phyloP scores from a whole-genome alignment of 169 alveolate species.

The Toxoplasma gondii region DNA sequence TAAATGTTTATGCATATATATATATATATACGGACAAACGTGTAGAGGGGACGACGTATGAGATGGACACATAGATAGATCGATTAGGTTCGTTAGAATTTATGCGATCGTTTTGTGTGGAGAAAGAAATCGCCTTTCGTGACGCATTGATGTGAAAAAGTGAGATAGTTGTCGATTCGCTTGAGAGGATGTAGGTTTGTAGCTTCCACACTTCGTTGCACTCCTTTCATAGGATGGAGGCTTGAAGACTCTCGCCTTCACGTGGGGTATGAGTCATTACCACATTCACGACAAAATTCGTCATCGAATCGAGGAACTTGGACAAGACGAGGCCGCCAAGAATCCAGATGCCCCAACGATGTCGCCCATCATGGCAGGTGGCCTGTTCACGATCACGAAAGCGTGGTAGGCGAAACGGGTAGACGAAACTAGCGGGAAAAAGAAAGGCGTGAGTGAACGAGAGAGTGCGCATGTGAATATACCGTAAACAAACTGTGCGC shows the following conservation, averaged over 20 bases:
- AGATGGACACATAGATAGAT: background rate
- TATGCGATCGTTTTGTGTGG: background rate
- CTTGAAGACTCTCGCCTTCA: conserved; percentile 39
- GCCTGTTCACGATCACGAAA: conserved; percentile 69
- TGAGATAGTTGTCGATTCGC: background rate
- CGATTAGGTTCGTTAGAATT: background rate
- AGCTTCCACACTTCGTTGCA: background rate
- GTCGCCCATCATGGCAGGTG: conserved; percentile 77
- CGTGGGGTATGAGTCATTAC: conserved; percentile 42
- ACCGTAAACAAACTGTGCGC: too few relatives aligned
- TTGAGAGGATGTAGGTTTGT: background rate
- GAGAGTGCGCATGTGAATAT: too few relatives aligned
- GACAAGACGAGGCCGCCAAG: conserved; percentile 27
- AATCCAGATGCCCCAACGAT: conserved; percentile 57
- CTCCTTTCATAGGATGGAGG: conserved; percentile 12
- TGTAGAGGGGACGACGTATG: background rate
- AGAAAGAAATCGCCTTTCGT: background rate
- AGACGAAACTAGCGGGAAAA: background rate
- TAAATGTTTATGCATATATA: background rate
- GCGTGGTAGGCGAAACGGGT: conserved; percentile 44
- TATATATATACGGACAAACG: background rate
- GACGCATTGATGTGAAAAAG: background rate
- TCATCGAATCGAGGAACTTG: background rate
- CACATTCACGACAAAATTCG: conserved; percentile 24
- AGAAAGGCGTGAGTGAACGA: background rate